These are phyloP conservation scores for Didymella segeticola DNA, from an alignment of 2,329 filamentous ascomycete species.

Conservation along the genomic window DNA sequence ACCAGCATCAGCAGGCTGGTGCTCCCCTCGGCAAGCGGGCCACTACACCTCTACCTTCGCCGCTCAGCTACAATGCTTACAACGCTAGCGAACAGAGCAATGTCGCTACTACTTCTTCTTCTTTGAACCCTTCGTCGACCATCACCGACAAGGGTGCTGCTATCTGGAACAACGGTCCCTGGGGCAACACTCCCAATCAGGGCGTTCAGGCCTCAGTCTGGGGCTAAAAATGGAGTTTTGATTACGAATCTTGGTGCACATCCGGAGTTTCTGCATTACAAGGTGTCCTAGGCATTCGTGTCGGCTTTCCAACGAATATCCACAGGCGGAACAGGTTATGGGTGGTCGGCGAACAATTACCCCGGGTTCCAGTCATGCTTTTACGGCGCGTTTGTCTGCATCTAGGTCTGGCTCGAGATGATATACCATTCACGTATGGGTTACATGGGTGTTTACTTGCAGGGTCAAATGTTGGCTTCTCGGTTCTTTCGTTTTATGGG, in stretches of 20 bases:
- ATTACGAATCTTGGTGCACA: slow-evolving; percentile 47
- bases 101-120: slow-evolving; percentile 57
- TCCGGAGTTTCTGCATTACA: slow-evolving; percentile 53
- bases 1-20: slow-evolving; percentile 63
- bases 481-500: slow-evolving; percentile 26
- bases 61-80: slow-evolving; percentile 71
- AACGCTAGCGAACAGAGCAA: slow-evolving; percentile 62
- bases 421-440: slow-evolving; percentile 40
- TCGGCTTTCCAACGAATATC: slow-evolving; percentile 44
- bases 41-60: slow-evolving; percentile 91
- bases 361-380: slow-evolving; percentile 39
- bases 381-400: slow-evolving; percentile 42
- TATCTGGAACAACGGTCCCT: slow-evolving; percentile 81
- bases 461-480: slow-evolving; percentile 33
- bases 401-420: slow-evolving; percentile 36
- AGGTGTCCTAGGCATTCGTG: slow-evolving; percentile 51
- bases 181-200: slow-evolving; percentile 73
- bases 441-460: slow-evolving; percentile 40
- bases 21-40: slow-evolving; percentile 77
- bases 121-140: slow-evolving; percentile 62
- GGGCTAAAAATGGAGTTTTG: slow-evolving; percentile 66
- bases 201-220: slow-evolving; percentile 93
- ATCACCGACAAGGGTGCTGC: slow-evolving; percentile 53
- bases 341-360: slow-evolving; percentile 44
- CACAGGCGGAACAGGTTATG: slow-evolving; percentile 43